A percentile compares a stretch with the other conserved stretches of the same genome.
Conservation (phyloP, 768 basidiomycete genomes). For the Brasilioporus rufonigricans region DNA sequence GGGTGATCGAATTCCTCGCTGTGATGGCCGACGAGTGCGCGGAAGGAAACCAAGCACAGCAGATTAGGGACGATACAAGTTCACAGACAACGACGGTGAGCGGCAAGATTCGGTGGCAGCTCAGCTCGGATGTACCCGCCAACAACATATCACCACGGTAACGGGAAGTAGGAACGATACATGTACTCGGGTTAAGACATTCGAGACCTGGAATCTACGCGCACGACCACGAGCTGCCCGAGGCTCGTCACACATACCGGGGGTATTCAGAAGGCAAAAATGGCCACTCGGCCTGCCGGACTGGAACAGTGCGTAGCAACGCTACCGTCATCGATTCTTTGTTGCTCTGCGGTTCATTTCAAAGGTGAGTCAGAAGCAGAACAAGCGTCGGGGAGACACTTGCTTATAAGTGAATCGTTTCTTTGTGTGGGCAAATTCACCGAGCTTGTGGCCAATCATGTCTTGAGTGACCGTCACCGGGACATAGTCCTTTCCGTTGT, state of each 20-base stretch:
- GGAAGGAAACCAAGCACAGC: background rate
- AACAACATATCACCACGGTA: slow-evolving; percentile 29
- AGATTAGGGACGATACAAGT: background rate
- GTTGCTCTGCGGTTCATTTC: slow-evolving; percentile 31
- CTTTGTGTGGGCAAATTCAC: slow-evolving; percentile 90
- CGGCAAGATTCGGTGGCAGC: slow-evolving; percentile 7
- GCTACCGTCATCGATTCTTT: slow-evolving; percentile 34
- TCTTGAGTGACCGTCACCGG: slow-evolving; percentile 90
- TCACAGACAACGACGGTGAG: background rate
- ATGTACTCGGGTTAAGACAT: background rate
- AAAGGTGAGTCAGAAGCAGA: background rate
- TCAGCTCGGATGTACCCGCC: slow-evolving; percentile 31
- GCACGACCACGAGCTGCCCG: background rate
- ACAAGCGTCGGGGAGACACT: slow-evolving; percentile 32
- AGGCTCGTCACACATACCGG: too few relatives aligned
- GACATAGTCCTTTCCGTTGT: slow-evolving; percentile 89
- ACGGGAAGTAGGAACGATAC: slow-evolving; percentile 10
- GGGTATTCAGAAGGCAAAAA: background rate
- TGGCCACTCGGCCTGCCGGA: background rate
- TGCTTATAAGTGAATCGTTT: slow-evolving; percentile 86
- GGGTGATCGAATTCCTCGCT: too few relatives aligned
- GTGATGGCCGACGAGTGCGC: slow-evolving; percentile 6
- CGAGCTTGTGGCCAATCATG: slow-evolving; percentile 98
- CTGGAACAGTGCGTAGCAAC: background rate
- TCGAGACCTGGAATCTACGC: too few relatives aligned